phyloP scores from a whole-genome alignment of 1,139 yeast genomes.

The Diutina rugosa region DNA sequence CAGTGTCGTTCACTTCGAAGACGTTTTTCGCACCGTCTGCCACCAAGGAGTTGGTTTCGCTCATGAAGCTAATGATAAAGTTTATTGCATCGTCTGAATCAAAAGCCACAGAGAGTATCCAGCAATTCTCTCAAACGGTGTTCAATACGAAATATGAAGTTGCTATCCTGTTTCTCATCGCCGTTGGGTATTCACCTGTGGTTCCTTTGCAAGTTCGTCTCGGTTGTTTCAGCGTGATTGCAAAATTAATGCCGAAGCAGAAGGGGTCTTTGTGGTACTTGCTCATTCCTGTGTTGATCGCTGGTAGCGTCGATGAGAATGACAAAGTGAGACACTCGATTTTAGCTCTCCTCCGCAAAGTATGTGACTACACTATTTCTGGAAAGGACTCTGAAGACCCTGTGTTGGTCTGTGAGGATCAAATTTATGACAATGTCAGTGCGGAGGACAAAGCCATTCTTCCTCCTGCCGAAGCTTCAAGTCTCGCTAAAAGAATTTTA shows the following conservation, averaged over 20 bases:
- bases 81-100: neutral
- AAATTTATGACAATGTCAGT: constrained; percentile 26
- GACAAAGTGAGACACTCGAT: constrained; percentile 17
- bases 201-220: constrained; percentile 23
- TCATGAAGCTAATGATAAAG: neutral
- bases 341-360: constrained; percentile 12
- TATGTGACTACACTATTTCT: constrained; percentile 7
- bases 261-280: constrained; percentile 13
- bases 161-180: constrained; percentile 41
- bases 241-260: constrained; percentile 9
- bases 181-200: constrained; percentile 42
- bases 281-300: constrained; percentile 21
- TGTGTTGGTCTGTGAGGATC: constrained; percentile 24
- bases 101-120: neutral
- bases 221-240: neutral
- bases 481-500: constrained; percentile 30
- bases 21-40: neutral
- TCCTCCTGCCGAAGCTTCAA: constrained; percentile 50
- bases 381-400: constrained; percentile 11
- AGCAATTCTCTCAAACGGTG: neutral
- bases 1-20: neutral
- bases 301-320: constrained; percentile 21
- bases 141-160: constrained; percentile 13
- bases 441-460: constrained; percentile 37
- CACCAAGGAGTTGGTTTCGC: neutral